phyloP scores from a whole-genome alignment of 257 asterid genomes.

The Plantago major region DNA sequence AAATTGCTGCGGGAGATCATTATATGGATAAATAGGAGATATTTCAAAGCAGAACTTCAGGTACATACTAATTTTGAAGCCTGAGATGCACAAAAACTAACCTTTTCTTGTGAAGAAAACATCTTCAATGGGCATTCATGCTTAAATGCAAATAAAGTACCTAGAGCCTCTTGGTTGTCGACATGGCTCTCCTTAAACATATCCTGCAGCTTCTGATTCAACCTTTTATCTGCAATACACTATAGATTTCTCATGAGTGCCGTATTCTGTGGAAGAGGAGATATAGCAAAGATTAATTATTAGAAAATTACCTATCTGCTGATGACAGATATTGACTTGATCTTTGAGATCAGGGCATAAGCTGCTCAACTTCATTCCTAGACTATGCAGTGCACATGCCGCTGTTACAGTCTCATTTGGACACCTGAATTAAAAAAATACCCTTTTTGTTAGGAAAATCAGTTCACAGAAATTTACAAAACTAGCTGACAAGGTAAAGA shows the following conservation, averaged over 20 bases:
- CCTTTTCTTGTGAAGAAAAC: conserved; percentile 37
- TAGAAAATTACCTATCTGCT: conserved; percentile 43
- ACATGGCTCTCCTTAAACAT: conserved; percentile 33
- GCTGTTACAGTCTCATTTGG: conserved; percentile 35
- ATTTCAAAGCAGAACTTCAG: background rate
- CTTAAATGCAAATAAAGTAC: conserved; percentile 38
- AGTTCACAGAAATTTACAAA: background rate
- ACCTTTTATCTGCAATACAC: conserved; percentile 38
- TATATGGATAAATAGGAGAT: background rate
- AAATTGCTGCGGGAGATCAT: too few species aligned
- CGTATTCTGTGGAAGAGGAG: background rate
- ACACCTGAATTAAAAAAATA: conserved; percentile 34
- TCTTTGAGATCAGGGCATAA: conserved; percentile 37
- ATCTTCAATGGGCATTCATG: conserved; percentile 44
- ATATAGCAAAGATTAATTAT: background rate
- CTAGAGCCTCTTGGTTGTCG: conserved; percentile 55
- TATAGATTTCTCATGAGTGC: conserved; percentile 9
- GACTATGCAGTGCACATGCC: conserved; percentile 46
- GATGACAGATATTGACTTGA: conserved; percentile 34
- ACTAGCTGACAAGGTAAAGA: conserved; percentile 39
- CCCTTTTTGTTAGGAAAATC: background rate
- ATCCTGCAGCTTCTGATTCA: conserved; percentile 39
- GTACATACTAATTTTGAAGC: background rate
- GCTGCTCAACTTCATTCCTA: conserved; percentile 40
- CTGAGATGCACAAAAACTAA: conserved; percentile 15